Base-by-base conservation (phyloP, 208 protist species). In the Porcisia deanei region DNA sequence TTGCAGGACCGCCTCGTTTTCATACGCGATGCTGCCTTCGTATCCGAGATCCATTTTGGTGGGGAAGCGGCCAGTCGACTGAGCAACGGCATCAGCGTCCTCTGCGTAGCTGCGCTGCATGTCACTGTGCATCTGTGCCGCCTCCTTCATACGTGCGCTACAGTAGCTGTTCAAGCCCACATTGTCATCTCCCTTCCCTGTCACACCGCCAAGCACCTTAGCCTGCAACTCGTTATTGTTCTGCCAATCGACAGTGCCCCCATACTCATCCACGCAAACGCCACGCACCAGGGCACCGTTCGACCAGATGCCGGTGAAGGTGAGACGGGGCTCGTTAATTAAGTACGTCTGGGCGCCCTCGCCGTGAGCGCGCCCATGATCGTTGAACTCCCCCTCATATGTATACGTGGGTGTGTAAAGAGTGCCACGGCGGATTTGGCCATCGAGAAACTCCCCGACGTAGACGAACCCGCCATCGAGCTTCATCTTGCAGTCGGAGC, bases 341-440 rank as follows among this genome's bases (percentile, higher is more conserved):
- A 98, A 81, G 71, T 96, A 96, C n/a, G 91, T 96, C 70, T 96
- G 90, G 30, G 82, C 88, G 0, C 94, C 94, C 67, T 94, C 90
- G n/a, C 94, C 94, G 61, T 96, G 91, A 2, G 94, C 92, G 20
- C 90, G 81, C 5, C 94, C 94, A 76, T 96, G 88, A 66, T 90
- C 87, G 81, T 95, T 96, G 75, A 98, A 96, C 77, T 96, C 91
- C 12, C 94, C 94, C 71, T 98, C 94, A 68, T 98, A 98, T 45
- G 88, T 95, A 88, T 96, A 98, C 18, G 91, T 96, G 7, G 90
- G 91, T 4, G 94, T 96, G 83, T 91, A 96, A 49, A 97, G 85
- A 37, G 88, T 93, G 45, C 95, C 95, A 71, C 79, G 75, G n/a
- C 79, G 82, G 37, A 98, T 89, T 49, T 83, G 71, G 7, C 95